Percentiles rank a stretch among this genome's conserved stretches.
These are phyloP conservation scores for Phytophthora pseudosyringae DNA, from an alignment of 352 stramenopile species.

Conservation along the genomic window DNA sequence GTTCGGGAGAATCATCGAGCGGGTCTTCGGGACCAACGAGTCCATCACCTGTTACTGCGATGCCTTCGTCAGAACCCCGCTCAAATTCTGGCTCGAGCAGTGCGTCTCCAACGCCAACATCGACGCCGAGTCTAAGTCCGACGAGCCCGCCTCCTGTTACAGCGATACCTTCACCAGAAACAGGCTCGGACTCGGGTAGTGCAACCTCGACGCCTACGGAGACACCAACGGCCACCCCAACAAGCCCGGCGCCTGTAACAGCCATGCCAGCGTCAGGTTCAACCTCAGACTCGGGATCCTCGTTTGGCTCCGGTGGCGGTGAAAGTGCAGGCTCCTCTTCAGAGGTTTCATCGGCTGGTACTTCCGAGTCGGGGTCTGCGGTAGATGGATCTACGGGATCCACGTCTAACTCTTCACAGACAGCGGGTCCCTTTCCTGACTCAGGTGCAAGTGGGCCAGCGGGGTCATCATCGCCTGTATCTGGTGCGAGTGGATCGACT, in stretches of 20 bases:
- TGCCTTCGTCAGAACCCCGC: slow-evolving; percentile 7
- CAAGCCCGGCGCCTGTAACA: slow-evolving; percentile 24
- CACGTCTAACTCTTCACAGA: slow-evolving; percentile 4
- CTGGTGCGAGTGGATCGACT: slow-evolving; percentile 4
- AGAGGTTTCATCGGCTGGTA: slow-evolving; percentile 5
- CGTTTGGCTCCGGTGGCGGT: slow-evolving; percentile 9
- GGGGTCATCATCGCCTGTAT: slow-evolving; percentile 13
- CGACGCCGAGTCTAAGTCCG: slow-evolving; percentile 16
- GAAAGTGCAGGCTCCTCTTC: slow-evolving; percentile 6
- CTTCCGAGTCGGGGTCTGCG: slow-evolving; percentile 10
- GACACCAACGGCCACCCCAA: slow-evolving; percentile 15
- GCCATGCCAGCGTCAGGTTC: slow-evolving; percentile 7
- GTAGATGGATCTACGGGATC: slow-evolving; percentile 11
- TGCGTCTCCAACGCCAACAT: slow-evolving; percentile 2
- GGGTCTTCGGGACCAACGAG: slow-evolving; percentile 14
- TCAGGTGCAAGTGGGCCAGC: slow-evolving; percentile 6
- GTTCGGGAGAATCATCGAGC: slow-evolving; percentile 12
- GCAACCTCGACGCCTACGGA: slow-evolving; percentile 4
- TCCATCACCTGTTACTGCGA: slow-evolving; percentile 21
- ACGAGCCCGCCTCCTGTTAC: slow-evolving; percentile 32
- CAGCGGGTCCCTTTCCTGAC: slow-evolving; percentile 1
- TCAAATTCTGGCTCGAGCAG: slow-evolving; percentile 15
- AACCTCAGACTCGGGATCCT: slow-evolving; percentile 15
- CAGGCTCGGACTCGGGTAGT: slow-evolving; percentile 12
- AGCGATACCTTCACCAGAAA: slow-evolving; percentile 19